Conservation (phyloP, 345 rosid species). For the Hibiscus tridactylites region DNA sequence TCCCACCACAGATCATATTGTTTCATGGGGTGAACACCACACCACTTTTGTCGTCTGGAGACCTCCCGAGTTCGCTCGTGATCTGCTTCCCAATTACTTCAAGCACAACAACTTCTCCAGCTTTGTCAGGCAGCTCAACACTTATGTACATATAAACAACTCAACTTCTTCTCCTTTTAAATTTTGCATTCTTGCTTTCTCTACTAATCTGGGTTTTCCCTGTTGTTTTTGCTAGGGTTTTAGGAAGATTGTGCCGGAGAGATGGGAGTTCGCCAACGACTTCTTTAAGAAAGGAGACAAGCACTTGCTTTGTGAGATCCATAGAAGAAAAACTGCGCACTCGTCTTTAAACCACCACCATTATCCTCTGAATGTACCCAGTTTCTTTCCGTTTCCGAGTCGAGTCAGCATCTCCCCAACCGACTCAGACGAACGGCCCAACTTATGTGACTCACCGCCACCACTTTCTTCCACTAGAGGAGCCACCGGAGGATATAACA, state of each 20-base stretch:
- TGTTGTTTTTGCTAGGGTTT: conserved; percentile 49
- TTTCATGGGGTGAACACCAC: conserved; percentile 95
- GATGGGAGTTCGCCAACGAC: conserved; percentile 98
- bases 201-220: conserved; percentile 9
- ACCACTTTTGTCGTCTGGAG: conserved; percentile 87
- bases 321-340: conserved; percentile 74
- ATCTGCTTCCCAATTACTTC: conserved; percentile 91
- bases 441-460: conserved; percentile 42
- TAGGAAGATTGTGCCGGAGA: conserved; percentile 93
- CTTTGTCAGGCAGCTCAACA: conserved; percentile 91
- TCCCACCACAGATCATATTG: conserved; percentile 71
- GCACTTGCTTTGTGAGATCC: conserved; percentile 90
- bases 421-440: conserved; percentile 27
- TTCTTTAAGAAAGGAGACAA: conserved; percentile 89
- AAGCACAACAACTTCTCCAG: conserved; percentile 97
- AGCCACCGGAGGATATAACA: not conserved
- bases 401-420: conserved; percentile 31
- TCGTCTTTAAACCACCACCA: conserved; percentile 30
- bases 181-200: not conserved
- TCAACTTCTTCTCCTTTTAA: not conserved
- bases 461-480: conserved; percentile 35
- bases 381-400: conserved; percentile 50
- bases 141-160: conserved; percentile 44
- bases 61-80: conserved; percentile 91
- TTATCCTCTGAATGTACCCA: conserved; percentile 30